These are phyloP conservation scores for Nakaseomyces sp. DNA, from an alignment of 1,139 yeast species.

Conservation along the genomic window DNA sequence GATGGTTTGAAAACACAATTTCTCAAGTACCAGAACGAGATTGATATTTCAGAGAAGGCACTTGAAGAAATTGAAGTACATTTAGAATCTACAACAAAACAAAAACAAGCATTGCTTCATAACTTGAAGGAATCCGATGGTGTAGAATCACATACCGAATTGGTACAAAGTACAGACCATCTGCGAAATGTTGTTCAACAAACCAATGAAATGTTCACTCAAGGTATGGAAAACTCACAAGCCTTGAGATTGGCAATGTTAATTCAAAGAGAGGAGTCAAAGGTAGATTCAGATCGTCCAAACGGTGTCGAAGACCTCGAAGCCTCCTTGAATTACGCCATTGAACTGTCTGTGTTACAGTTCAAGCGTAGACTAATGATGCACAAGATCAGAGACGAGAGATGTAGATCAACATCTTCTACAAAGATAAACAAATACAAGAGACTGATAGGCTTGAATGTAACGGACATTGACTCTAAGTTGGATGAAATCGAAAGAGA, in stretches of 20 bases:
- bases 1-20: conserved; percentile 4
- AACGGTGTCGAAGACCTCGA: neutral
- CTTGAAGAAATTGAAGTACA: neutral
- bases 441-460: conserved; percentile 63
- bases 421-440: conserved; percentile 71
- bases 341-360: conserved; percentile 48
- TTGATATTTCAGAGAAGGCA: neutral
- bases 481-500: conserved; percentile 47
- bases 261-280: conserved; percentile 36
- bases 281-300: neutral
- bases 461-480: conserved; percentile 73
- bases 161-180: conserved; percentile 1
- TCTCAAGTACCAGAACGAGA: neutral
- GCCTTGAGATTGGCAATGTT: conserved; percentile 49
- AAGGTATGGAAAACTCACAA: conserved; percentile 42
- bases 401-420: conserved; percentile 31
- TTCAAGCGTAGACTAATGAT: conserved; percentile 41
- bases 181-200: neutral
- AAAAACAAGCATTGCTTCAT: conserved; percentile 1
- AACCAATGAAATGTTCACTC: conserved; percentile 3
- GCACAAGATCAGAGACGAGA: conserved; percentile 33
- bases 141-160: neutral
- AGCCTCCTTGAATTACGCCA: conserved; percentile 29
- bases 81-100: neutral
- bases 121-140: conserved; percentile 10